phyloP scores from a whole-genome alignment of 352 stramenopile genomes.

The Thalassiosira gravida region DNA sequence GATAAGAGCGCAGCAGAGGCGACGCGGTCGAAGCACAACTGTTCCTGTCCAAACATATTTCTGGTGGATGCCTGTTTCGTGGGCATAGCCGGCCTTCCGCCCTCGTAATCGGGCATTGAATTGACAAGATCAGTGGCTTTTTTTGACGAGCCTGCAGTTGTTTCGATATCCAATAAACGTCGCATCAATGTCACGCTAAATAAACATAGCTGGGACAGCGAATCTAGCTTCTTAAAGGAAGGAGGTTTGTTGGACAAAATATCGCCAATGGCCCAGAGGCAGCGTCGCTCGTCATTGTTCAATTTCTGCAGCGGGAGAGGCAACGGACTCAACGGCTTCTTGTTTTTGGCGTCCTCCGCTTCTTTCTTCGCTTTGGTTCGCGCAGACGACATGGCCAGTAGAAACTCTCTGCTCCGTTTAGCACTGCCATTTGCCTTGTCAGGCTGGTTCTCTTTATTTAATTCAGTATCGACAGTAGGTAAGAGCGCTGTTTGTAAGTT shows the following conservation, averaged over 20 bases:
- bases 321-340: constrained; percentile 43
- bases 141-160: neutral
- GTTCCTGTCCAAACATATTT: constrained; percentile 16
- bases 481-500: constrained; percentile 44
- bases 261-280: constrained; percentile 73
- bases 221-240: constrained; percentile 72
- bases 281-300: constrained; percentile 61
- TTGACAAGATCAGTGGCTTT: constrained; percentile 10
- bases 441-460: constrained; percentile 6
- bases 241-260: constrained; percentile 63
- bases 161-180: constrained; percentile 24
- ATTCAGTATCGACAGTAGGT: constrained; percentile 2
- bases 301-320: constrained; percentile 56
- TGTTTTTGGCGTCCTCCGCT: constrained; percentile 10
- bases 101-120: constrained; percentile 26
- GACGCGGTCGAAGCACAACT: constrained; percentile 37
- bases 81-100: constrained; percentile 30
- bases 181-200: constrained; percentile 61
- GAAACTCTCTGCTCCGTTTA: constrained; percentile 42
- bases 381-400: constrained; percentile 36
- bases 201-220: constrained; percentile 56
- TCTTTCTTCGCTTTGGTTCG: constrained; percentile 13
- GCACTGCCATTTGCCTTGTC: constrained; percentile 10
- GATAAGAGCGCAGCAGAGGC: constrained; percentile 69
- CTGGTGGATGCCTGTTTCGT: constrained; percentile 13